Conservation (phyloP, 2,329 filamentous ascomycete genomes). For the Pseudogymnoascus sp. region DNA sequence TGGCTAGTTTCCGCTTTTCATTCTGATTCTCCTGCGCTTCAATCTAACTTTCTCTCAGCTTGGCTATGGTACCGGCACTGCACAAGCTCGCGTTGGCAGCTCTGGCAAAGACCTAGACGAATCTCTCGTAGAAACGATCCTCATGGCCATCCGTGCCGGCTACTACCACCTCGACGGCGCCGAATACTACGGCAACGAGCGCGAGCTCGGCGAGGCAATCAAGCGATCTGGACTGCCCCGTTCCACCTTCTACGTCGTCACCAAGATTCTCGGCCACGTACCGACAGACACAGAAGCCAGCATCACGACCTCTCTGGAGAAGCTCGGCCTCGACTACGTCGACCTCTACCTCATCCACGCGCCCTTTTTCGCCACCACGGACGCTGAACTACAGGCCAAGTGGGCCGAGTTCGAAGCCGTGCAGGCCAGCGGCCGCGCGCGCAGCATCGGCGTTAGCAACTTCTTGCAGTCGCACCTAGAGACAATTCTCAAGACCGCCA, state of each 20-base stretch:
- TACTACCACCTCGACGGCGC: slow-evolving; percentile 70
- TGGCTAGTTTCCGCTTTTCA: slow-evolving; percentile 40
- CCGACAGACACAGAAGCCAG: slow-evolving; percentile 36
- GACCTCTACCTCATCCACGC: slow-evolving; percentile 62
- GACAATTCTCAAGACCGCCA: slow-evolving; percentile 49
- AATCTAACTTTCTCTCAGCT: slow-evolving; percentile 38
- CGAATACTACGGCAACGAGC: slow-evolving; percentile 60
- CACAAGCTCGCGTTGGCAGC: slow-evolving; percentile 43
- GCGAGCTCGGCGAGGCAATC: slow-evolving; percentile 65
- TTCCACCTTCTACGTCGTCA: slow-evolving; percentile 60
- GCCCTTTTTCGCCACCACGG: slow-evolving; percentile 44
- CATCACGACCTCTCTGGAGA: slow-evolving; percentile 53
- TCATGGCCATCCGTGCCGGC: slow-evolving; percentile 59
- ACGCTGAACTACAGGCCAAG: slow-evolving; percentile 46
- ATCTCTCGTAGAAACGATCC: slow-evolving; percentile 41
- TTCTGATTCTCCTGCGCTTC: slow-evolving; percentile 1
- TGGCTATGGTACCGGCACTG: slow-evolving; percentile 65
- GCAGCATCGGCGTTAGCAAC: slow-evolving; percentile 72
- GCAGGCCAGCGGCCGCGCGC: slow-evolving; percentile 56
- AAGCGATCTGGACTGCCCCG: slow-evolving; percentile 57
- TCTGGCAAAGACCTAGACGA: slow-evolving; percentile 49
- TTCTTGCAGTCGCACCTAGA: slow-evolving; percentile 53
- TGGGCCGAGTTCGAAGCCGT: slow-evolving; percentile 60
- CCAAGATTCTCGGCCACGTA: slow-evolving; percentile 42
- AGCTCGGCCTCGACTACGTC: slow-evolving; percentile 62